These are phyloP conservation scores for Candida orba DNA, from an alignment of 805 yeast species.

Conservation along the genomic window DNA sequence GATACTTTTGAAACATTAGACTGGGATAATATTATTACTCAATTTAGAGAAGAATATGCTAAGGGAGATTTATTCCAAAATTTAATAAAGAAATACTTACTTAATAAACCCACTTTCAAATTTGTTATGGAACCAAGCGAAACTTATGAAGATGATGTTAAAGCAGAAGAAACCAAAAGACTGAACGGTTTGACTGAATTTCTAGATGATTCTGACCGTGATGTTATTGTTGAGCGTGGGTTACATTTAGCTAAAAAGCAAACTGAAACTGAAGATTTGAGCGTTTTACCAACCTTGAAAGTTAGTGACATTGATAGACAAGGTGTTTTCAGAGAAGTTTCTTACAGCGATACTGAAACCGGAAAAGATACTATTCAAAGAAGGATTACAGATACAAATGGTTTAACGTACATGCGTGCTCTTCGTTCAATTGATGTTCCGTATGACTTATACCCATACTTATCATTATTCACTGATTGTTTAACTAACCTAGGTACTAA, in stretches of 20 bases:
- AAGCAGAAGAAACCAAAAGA: conserved; percentile 49
- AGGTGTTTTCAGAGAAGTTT: conserved; percentile 34
- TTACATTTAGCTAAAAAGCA: conserved; percentile 54
- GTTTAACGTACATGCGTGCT: conserved; percentile 71
- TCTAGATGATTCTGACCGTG: conserved; percentile 49
- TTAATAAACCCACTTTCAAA: conserved; percentile 52
- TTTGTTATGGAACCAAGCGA: conserved; percentile 72
- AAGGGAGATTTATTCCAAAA: conserved; percentile 52
- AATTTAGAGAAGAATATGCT: conserved; percentile 56
- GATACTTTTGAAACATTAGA: conserved; percentile 66
- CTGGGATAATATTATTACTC: conserved; percentile 50
- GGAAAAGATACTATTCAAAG: conserved; percentile 28
- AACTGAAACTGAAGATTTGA: conserved; percentile 60
- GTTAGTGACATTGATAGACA: conserved; percentile 63
- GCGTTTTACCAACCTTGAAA: conserved; percentile 72
- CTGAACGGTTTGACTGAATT: conserved; percentile 35
- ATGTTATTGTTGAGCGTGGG: conserved; percentile 55
- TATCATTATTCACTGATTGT: conserved; percentile 74
- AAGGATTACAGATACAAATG: conserved; percentile 67
- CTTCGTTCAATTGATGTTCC: conserved; percentile 58
- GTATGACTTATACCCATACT: conserved; percentile 50
- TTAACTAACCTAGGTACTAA: conserved; percentile 84
- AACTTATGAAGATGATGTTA: conserved; percentile 42
- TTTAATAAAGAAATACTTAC: conserved; percentile 45
- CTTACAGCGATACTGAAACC: conserved; percentile 22